Evolutionary conservation across 164 flowering plant genomes (phyloP).

Genomic region (Nelumbo lutea): DNA sequence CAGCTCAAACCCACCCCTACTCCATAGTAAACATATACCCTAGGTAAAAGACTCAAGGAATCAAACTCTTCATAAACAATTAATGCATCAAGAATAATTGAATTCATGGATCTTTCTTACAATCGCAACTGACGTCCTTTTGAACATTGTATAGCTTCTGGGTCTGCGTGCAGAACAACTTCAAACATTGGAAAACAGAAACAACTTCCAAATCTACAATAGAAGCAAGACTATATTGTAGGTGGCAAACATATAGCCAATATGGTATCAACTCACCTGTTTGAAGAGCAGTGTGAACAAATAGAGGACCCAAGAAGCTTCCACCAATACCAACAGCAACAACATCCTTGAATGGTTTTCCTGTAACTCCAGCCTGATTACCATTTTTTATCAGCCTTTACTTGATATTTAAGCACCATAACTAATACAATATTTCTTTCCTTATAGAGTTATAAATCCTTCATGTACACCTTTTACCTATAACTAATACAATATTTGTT

Average conservation of each 20-base stretch:
- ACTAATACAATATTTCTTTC: no score
- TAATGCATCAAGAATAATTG: not conserved
- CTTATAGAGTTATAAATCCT: no score
- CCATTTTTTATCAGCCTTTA: not conserved
- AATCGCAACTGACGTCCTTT: conserved; percentile 87
- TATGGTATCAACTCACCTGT: conserved; percentile 45
- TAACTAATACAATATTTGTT: no score
- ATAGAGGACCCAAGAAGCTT: conserved; percentile 92
- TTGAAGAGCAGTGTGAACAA: conserved; percentile 97
- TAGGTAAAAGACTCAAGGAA: not conserved
- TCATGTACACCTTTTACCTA: no score
- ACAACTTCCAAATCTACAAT: not conserved
- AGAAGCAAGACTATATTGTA: not conserved
- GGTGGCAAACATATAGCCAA: not conserved
- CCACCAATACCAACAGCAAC: conserved; percentile 91
- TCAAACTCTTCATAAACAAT: not conserved
- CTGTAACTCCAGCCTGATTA: conserved; percentile 88
- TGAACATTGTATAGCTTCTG: conserved; percentile 64
- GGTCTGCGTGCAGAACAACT: conserved; percentile 41
- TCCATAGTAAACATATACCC: no score
- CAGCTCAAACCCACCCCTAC: no score
- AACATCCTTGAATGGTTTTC: conserved; percentile 75
- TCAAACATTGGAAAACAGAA: not conserved
- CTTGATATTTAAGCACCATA: not conserved
- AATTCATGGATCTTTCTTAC: conserved; percentile 42